Conservation (phyloP, 768 basidiomycete genomes). For the Cyclocybe aegerita region DNA sequence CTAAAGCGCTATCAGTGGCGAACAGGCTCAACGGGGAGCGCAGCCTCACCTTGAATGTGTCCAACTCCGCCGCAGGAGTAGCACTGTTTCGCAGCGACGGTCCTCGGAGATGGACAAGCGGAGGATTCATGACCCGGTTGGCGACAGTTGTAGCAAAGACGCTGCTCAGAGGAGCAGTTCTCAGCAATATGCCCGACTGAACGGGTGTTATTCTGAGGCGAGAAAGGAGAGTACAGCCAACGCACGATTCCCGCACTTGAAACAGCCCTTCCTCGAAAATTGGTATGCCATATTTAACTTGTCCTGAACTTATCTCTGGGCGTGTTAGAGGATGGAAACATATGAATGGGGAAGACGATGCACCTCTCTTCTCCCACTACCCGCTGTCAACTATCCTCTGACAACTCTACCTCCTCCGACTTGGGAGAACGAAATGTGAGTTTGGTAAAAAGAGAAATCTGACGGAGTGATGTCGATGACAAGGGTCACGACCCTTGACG, state of each 20-base stretch:
- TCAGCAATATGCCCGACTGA: constrained; percentile 92
- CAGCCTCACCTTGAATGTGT: constrained; percentile 64
- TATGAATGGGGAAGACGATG: constrained; percentile 11
- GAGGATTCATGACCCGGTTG: constrained; percentile 94
- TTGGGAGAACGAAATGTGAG: constrained; percentile 44
- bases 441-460: constrained; percentile 37
- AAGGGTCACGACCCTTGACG: constrained; percentile 14
- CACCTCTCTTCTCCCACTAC: constrained; percentile 77
- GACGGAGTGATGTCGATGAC: constrained; percentile 17
- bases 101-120: constrained; percentile 81
- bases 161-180: constrained; percentile 84
- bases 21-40: background rate
- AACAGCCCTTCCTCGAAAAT: constrained; percentile 86
- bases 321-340: constrained; percentile 1
- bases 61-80: constrained; percentile 93
- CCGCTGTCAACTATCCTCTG: constrained; percentile 48
- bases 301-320: too few species aligned
- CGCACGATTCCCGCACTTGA: constrained; percentile 92
- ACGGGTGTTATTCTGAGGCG: constrained; percentile 12
- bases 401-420: constrained; percentile 68
- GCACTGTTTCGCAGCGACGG: constrained; percentile 84
- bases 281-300: constrained; percentile 65
- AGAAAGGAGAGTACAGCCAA: constrained; percentile 21
- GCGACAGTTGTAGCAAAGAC: constrained; percentile 93
- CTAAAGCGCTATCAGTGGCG: constrained; percentile 27